These are phyloP conservation scores for Pyrus betulifolia DNA, from an alignment of 306 rosid genomes.

Conservation along the genomic window DNA sequence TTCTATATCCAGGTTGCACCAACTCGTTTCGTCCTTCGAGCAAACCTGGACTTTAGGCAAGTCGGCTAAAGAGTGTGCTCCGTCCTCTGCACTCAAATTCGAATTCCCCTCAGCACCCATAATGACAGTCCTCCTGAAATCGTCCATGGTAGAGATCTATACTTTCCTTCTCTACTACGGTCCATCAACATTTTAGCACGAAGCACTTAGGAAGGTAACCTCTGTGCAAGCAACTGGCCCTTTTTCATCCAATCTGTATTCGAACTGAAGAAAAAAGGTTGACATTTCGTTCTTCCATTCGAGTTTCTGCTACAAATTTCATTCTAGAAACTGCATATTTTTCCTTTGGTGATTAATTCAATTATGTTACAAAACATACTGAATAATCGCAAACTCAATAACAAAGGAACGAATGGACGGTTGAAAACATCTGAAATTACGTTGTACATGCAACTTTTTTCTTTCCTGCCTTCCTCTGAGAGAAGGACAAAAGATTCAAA, in stretches of 20 bases:
- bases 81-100: background rate
- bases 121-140: no score
- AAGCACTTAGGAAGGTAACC: no score
- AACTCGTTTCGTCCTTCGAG: background rate
- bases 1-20: background rate
- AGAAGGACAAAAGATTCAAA: slow-evolving; percentile 13
- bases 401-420: slow-evolving; percentile 6
- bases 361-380: slow-evolving; percentile 23
- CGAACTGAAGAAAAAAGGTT: background rate
- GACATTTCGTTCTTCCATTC: background rate
- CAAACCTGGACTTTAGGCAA: background rate
- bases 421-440: slow-evolving; percentile 16
- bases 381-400: slow-evolving; percentile 20
- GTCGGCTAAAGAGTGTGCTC: no score
- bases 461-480: slow-evolving; percentile 13
- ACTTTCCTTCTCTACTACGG: no score
- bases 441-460: slow-evolving; percentile 12
- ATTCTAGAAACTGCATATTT: slow-evolving; percentile 16
- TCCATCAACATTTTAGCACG: no score
- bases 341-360: slow-evolving; percentile 9
- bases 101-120: background rate
- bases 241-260: background rate
- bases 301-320: background rate
- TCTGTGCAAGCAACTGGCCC: background rate
- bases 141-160: no score